Base-by-base conservation (phyloP, 768 basidiomycete species). In the Peribolospora kevripleyi region DNA sequence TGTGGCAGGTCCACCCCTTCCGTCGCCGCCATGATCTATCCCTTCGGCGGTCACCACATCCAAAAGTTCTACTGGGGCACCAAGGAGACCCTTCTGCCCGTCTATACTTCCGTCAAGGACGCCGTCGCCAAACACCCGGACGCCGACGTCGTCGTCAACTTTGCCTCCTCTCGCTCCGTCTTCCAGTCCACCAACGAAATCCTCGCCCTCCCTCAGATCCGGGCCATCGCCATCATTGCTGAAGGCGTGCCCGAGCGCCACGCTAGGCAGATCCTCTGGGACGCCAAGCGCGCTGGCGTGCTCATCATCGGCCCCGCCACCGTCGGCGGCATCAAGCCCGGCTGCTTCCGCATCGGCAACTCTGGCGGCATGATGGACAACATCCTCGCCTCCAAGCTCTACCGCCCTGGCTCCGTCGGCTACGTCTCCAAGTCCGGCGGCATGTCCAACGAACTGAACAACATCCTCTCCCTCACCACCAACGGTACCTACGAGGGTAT, bases 21-120 rank as follows among this genome's bases (percentile, higher is more conserved):
- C 49, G 93, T 97, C 60, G 90, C 93, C 39, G 93, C 93, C 45
- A 98, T 97, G 91, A 93, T 98, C 67, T 98, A 98, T 70, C 93
- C 91, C 67, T 98, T 98, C 70, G 93, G 91, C 65, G 91, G 91
- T 14, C 91, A 97, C 72, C 93, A 97, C 72, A 93, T 95, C 70
- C 93, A 98, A 73, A 98, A 98, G 74, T 95, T 98, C 78, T 97
- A 98, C 76, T 97, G 93, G 93, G 93, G 93, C 55, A 97, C 93
- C 46, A 87, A 85, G 73, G 93, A 97, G 75, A 91, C 91, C 3
- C 81, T 98, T 50, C 79, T 98, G 45, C 93, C 93, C 52, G 91
- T 98, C 47, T 98, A 93, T 74, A 91, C 90, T 14, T 78, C 78
- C 54, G 75, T 93, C 61, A 77, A 77, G 54, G 91, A 95, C 65